Conservation (phyloP, 805 yeast species). For the Saccharomycopsis capsularis region DNA sequence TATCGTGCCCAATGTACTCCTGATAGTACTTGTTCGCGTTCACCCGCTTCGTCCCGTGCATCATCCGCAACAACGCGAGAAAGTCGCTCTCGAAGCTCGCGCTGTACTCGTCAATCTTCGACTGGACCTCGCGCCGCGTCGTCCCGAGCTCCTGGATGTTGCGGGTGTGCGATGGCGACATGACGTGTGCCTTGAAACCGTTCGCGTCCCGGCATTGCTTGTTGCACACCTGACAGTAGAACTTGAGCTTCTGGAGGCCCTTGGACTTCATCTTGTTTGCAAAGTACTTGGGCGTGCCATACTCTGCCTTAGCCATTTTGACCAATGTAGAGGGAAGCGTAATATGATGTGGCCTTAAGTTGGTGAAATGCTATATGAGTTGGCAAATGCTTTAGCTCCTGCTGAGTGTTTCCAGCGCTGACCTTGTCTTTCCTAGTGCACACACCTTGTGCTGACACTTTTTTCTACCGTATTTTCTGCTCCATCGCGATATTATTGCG, state of each 20-base stretch:
- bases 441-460: no score
- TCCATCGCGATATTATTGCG: no score
- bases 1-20: conserved; percentile 68
- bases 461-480: no score
- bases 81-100: conserved; percentile 57
- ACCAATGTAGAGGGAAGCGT: no score
- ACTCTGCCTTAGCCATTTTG: conserved; percentile 52
- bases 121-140: conserved; percentile 31
- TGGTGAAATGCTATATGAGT: no score
- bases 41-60: conserved; percentile 76
- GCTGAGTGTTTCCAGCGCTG: no score
- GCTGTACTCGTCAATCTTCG: conserved; percentile 49
- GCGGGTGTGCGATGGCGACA: conserved; percentile 68
- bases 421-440: no score
- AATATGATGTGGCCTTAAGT: no score
- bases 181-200: conserved; percentile 87
- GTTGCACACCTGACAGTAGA: conserved; percentile 86
- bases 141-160: conserved; percentile 42
- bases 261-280: conserved; percentile 71
- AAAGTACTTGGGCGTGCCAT: conserved; percentile 61
- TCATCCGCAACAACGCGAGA: conserved; percentile 47
- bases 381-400: no score
- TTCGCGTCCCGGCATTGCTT: conserved; percentile 95
- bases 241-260: conserved; percentile 80
- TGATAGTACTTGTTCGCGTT: conserved; percentile 85